Conservation (phyloP, 768 basidiomycete species). For the Rubroboletus pulcherrimus region DNA sequence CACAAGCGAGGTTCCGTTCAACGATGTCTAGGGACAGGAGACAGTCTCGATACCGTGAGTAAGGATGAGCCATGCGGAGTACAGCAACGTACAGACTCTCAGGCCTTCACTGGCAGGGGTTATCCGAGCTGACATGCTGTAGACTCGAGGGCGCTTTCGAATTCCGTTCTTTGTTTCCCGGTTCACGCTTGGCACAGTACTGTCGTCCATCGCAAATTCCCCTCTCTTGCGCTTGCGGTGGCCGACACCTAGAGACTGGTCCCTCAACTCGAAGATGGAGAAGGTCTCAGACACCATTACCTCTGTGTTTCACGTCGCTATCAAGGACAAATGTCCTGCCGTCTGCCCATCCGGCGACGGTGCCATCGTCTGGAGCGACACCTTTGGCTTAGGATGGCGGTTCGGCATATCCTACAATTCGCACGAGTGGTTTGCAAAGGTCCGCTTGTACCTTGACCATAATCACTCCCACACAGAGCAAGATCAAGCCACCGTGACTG, state of each 20-base stretch:
- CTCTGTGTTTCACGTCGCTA: conserved; percentile 23
- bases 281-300: conserved; percentile 24
- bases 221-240: neutral
- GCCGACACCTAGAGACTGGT: neutral
- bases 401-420: conserved; percentile 20
- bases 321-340: conserved; percentile 19
- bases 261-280: conserved; percentile 12
- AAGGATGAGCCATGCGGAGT: neutral
- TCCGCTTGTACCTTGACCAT: conserved; percentile 28
- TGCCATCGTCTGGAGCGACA: conserved; percentile 22
- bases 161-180: neutral
- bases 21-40: neutral
- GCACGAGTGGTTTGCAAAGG: conserved; percentile 21
- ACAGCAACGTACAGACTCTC: too few relatives aligned
- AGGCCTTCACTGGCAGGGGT: neutral
- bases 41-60: neutral
- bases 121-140: conserved; percentile 6
- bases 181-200: neutral
- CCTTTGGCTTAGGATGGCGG: conserved; percentile 29
- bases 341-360: conserved; percentile 7
- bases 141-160: neutral
- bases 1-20: neutral
- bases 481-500: conserved; percentile 14
- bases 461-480: conserved; percentile 19
- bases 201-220: neutral